Percentiles rank a stretch among this genome's conserved stretches.
These are phyloP conservation scores for Funneliformis caledonium DNA, from an alignment of 371 early-diverging fungal genomes.

Conservation along the genomic window DNA sequence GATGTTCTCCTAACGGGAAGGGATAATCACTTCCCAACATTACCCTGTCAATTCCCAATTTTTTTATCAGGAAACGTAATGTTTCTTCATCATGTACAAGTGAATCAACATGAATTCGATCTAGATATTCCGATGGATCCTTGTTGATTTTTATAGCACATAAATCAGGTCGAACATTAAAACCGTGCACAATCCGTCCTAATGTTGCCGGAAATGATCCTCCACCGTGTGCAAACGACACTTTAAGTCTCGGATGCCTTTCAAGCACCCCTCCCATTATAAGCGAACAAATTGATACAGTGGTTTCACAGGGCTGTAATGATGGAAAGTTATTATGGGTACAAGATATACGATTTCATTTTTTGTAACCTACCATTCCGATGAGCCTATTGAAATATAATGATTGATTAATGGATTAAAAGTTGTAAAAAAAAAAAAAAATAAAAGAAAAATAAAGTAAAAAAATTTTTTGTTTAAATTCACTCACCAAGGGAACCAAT, in stretches of 20 bases:
- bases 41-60: constrained; percentile 67
- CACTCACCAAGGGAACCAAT: constrained; percentile 73
- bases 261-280: constrained; percentile 74
- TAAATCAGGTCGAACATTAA: constrained; percentile 69
- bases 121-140: constrained; percentile 58
- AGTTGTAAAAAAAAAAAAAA: background rate
- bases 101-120: constrained; percentile 68
- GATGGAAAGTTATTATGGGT: background rate
- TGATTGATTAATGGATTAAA: no score
- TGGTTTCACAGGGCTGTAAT: constrained; percentile 69
- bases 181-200: constrained; percentile 73
- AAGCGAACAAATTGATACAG: constrained; percentile 67
- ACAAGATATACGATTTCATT: background rate
- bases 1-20: constrained; percentile 75
- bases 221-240: constrained; percentile 76
- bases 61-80: constrained; percentile 62
- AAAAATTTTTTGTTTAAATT: background rate
- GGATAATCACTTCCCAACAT: constrained; percentile 75
- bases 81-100: constrained; percentile 75
- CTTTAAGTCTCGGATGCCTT: constrained; percentile 63
- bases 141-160: constrained; percentile 60
- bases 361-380: constrained; percentile 53
- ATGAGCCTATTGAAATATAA: constrained; percentile 51
- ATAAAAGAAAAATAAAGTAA: constrained; percentile 18
- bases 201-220: constrained; percentile 72